Conservation (phyloP, 768 basidiomycete species). For the Boletus rubroflammeus region DNA sequence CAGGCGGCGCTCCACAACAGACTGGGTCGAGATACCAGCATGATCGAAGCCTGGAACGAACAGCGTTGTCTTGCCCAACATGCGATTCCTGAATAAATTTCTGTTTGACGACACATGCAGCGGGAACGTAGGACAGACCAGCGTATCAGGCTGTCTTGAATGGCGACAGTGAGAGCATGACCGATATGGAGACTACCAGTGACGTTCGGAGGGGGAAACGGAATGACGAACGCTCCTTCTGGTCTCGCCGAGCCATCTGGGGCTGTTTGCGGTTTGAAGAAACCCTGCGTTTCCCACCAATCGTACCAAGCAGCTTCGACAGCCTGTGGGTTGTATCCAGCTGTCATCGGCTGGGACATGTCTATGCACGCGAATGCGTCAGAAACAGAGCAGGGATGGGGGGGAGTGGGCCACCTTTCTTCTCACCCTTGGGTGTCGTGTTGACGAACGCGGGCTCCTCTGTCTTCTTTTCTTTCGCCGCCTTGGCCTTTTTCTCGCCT, state of each 20-base stretch:
- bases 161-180: constrained; percentile 86
- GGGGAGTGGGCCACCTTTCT: constrained; percentile 66
- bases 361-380: constrained; percentile 44
- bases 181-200: constrained; percentile 96
- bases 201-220: constrained; percentile 93
- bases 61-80: constrained; percentile 88
- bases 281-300: constrained; percentile 92
- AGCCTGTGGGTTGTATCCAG: constrained; percentile 93
- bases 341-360: constrained; percentile 79
- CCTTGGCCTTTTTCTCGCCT: constrained; percentile 70
- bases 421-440: constrained; percentile 84
- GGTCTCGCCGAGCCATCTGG: constrained; percentile 55
- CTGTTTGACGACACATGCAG: not conserved
- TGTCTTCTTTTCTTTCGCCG: constrained; percentile 68
- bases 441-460: constrained; percentile 81
- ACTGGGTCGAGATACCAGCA: constrained; percentile 97
- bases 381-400: not conserved
- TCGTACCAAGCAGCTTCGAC: constrained; percentile 97
- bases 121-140: constrained; percentile 53
- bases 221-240: constrained; percentile 78
- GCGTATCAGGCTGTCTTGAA: constrained; percentile 86
- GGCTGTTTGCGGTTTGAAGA: constrained; percentile 74
- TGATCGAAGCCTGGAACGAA: constrained; percentile 97
- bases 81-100: constrained; percentile 70
- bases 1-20: constrained; percentile 91